Percentiles rank a stretch among this genome's conserved stretches.
Conservation (phyloP, 2,329 filamentous ascomycete genomes). For the Cryphonectria parasitica region DNA sequence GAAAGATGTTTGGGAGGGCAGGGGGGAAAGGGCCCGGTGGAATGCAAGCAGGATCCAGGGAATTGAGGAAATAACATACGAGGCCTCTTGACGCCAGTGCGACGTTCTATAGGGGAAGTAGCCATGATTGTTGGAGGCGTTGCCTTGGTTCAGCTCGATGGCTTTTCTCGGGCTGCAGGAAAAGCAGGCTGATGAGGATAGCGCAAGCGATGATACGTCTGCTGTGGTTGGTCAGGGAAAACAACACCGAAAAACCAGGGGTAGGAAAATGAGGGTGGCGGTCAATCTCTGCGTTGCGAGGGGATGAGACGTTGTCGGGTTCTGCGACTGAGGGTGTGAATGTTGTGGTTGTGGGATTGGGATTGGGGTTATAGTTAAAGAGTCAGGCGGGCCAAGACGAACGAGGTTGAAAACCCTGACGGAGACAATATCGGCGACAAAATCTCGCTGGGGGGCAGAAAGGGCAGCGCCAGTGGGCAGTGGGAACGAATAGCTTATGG, state of each 20-base stretch:
- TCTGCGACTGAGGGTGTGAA: background rate
- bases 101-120: slow-evolving; percentile 37
- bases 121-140: slow-evolving; percentile 14
- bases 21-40: background rate
- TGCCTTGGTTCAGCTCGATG: background rate
- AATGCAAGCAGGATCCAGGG: background rate
- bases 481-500: background rate
- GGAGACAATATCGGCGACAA: background rate
- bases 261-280: background rate
- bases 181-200: background rate
- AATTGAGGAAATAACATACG: slow-evolving; percentile 39
- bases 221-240: background rate
- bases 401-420: slow-evolving; percentile 4
- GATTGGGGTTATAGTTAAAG: background rate
- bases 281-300: background rate
- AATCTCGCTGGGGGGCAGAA: background rate
- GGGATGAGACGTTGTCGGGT: background rate
- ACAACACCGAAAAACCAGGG: background rate
- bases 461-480: background rate
- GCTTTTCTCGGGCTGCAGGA: background rate
- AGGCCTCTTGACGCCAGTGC: slow-evolving; percentile 48
- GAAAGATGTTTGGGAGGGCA: too few relatives aligned
- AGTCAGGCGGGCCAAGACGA: background rate
- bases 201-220: background rate
- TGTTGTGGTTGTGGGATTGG: background rate